These are phyloP conservation scores for Niveomyces coronatus DNA, from an alignment of 2,329 filamentous ascomycete species.

Conservation along the genomic window DNA sequence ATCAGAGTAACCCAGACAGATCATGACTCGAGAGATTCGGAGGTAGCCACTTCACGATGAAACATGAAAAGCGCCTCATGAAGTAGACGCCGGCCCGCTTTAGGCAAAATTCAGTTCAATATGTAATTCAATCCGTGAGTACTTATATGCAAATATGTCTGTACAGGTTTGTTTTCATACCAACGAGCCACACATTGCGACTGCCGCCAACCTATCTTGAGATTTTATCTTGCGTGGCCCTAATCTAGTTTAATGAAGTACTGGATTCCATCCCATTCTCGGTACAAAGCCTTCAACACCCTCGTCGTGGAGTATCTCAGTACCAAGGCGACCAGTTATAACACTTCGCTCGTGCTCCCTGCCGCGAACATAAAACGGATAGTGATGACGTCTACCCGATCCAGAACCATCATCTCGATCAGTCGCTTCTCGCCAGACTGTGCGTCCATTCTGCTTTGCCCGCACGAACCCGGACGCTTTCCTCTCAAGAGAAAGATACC, in stretches of 20 bases:
- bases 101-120: too few relatives aligned
- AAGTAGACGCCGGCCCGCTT: too few relatives aligned
- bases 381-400: conserved; percentile 25
- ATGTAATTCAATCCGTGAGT: too few relatives aligned
- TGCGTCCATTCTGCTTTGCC: conserved; percentile 18
- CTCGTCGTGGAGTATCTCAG: conserved; percentile 52
- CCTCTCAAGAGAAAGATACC: conserved; percentile 56
- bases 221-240: too few relatives aligned
- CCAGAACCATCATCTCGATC: conserved; percentile 3
- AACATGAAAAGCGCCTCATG: too few relatives aligned
- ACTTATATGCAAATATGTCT: too few relatives aligned
- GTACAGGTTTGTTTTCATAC: too few relatives aligned
- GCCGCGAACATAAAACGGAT: conserved; percentile 52
- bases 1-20: too few relatives aligned
- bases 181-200: too few relatives aligned
- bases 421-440: conserved; percentile 9
- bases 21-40: too few relatives aligned
- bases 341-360: conserved; percentile 54
- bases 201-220: too few relatives aligned
- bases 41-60: too few relatives aligned
- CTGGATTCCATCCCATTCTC: conserved; percentile 49
- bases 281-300: conserved; percentile 45
- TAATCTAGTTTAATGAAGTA: conserved; percentile 23
- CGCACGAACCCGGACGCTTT: conserved; percentile 44
- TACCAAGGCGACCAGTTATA: conserved; percentile 49